These are phyloP conservation scores for Plasmodium relictum DNA, from an alignment of 169 alveolate species.

Conservation along the genomic window DNA sequence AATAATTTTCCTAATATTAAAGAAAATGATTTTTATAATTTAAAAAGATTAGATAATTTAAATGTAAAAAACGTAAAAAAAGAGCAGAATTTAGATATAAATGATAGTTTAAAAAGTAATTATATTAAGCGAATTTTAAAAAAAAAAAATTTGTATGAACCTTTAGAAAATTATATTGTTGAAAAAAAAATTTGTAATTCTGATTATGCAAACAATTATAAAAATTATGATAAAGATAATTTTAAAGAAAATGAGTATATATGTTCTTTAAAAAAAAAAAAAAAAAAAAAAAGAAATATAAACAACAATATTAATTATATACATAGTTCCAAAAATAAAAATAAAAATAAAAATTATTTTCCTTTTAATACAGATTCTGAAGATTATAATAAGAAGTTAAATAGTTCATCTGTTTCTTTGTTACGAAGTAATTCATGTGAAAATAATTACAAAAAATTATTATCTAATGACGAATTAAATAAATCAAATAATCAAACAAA, in stretches of 20 bases:
- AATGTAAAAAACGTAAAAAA: constrained; percentile 10
- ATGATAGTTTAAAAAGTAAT: constrained; percentile 18
- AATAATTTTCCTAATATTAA: constrained; percentile 2
- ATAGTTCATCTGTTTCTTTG: constrained; percentile 19
- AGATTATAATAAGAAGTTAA: constrained; percentile 19
- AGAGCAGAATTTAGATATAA: background rate
- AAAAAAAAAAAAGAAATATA: constrained; percentile 4
- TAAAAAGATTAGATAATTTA: background rate
- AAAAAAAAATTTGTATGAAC: constrained; percentile 3
- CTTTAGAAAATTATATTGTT: background rate
- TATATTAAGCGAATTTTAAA: constrained; percentile 12
- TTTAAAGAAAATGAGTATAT: background rate
- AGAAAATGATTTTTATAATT: constrained; percentile 2
- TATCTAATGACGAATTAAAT: constrained; percentile 9
- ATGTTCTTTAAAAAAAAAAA: constrained; percentile 19
- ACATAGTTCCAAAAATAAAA: constrained; percentile 4
- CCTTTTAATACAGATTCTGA: constrained; percentile 70
- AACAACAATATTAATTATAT: constrained; percentile 1
- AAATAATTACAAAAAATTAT: constrained; percentile 12
- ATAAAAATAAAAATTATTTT: constrained; percentile 27
- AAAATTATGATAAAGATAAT: background rate
- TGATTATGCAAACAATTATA: constrained; percentile 18
- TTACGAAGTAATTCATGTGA: constrained; percentile 16
- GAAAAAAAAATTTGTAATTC: background rate
- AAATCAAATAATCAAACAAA: constrained; percentile 6